Base-by-base conservation (phyloP, 1,284 basidiomycete genomes). In the Malassezia nana region DNA sequence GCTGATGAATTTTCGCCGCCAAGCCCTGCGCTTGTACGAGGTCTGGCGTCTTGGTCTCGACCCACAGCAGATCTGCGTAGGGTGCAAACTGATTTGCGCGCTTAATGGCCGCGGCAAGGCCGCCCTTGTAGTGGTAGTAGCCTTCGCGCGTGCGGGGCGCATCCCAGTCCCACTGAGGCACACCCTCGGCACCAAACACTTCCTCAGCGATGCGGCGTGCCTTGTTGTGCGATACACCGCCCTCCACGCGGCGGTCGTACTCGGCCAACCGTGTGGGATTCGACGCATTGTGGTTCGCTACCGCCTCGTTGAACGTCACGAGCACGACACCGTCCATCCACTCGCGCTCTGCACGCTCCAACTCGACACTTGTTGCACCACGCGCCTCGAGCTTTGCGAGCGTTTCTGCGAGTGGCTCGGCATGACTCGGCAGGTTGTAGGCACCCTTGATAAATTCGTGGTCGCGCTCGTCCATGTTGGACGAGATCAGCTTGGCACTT, bases 121-220 rank as follows among this genome's bases (percentile, higher is more conserved):
- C 89, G n/a, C 87, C 83, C 22, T 83, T 83, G 72, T 84, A 88
- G 75, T 88, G 87, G 72, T 90, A 89, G 76, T 90, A 92, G 13
- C 89, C 89, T 76, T 94, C 89, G 40, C 84, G 81, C 2, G 89
- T 94, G 33, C 89, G 82, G 6, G 89, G 87, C 47, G 84, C 86
- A 84, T 92, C 88, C 81, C 87, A 89, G 74, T 88, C 83, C 89
- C 89, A 94, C 70, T 80, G 82, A 13, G 91, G 70, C 9, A 72
- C 67, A 43, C 63, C 64, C 24, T 67, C 79, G 46, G 81, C 77
- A 35, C 85, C 85, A 38, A 87, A 76, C 38, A 89, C 81, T 44
- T 85, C 83, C 46, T 79, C 78, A 13, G 88, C 89, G 53, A 86
- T 78, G 16, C 77, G 78, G 1, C 86, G 81, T 8, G 87, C 84